Percentiles rank a stretch among this genome's conserved stretches.
Conservation (phyloP, 2,329 filamentous ascomycete genomes). For the Ophiosphaerella herpotricha region DNA sequence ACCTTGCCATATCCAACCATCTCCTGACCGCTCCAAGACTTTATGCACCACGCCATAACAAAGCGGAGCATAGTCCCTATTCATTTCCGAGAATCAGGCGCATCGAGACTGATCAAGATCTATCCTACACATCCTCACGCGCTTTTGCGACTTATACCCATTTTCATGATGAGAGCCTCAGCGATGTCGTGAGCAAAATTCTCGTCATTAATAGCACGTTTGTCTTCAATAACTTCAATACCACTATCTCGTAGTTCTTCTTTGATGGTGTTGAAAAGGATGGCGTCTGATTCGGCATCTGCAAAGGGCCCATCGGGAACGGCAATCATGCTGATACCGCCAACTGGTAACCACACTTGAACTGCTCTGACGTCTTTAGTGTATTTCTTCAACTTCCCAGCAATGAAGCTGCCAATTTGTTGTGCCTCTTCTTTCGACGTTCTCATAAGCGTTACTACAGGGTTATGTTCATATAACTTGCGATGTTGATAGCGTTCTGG, state of each 20-base stretch:
- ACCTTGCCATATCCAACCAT: no score
- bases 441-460: constrained; percentile 68
- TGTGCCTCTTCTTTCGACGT: constrained; percentile 63
- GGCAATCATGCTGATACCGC: constrained; percentile 66
- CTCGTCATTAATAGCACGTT: constrained; percentile 60
- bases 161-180: constrained; percentile 43
- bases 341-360: constrained; percentile 63
- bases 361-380: constrained; percentile 50
- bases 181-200: constrained; percentile 57
- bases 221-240: constrained; percentile 57
- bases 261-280: constrained; percentile 55
- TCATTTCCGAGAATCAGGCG: background rate
- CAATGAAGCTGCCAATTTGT: constrained; percentile 62
- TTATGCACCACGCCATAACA: no score
- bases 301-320: constrained; percentile 59
- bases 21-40: no score
- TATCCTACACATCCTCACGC: background rate
- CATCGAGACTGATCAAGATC: background rate
- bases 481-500: constrained; percentile 60
- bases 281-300: constrained; percentile 54
- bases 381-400: constrained; percentile 54
- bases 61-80: no score
- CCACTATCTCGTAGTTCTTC: constrained; percentile 54
- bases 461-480: constrained; percentile 67
- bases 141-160: constrained; percentile 11